phyloP scores from a whole-genome alignment of 257 asterid species.

The Penstemon newberryi region DNA sequence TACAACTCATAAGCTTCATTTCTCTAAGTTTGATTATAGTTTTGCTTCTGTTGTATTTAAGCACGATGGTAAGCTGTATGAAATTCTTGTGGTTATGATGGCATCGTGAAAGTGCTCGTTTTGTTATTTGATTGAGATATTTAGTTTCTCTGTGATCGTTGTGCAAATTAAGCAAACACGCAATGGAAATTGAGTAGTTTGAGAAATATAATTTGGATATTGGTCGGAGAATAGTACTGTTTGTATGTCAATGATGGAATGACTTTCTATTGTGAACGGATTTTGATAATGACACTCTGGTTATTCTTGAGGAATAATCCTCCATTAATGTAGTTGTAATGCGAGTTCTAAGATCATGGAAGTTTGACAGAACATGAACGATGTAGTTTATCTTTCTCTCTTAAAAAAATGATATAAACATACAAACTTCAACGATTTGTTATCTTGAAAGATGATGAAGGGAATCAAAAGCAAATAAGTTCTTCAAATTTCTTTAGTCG shows the following conservation, averaged over 20 bases:
- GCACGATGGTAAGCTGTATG: slow-evolving; percentile 1
- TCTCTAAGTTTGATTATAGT: background rate
- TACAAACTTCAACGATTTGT: background rate
- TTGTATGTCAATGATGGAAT: background rate
- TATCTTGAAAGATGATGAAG: background rate
- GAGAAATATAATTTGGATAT: background rate
- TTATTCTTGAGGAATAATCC: background rate
- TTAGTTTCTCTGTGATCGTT: background rate
- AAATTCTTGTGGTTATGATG: background rate
- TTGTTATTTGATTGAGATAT: background rate
- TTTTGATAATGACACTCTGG: background rate
- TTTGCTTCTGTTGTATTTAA: slow-evolving; percentile 2
- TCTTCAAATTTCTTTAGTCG: background rate
- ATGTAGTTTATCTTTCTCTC: background rate
- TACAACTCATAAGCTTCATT: background rate
- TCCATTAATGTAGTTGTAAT: too few species aligned
- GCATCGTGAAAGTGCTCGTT: background rate
- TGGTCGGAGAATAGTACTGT: background rate
- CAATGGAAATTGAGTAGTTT: background rate
- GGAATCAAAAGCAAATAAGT: background rate
- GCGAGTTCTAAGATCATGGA: background rate
- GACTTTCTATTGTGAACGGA: background rate
- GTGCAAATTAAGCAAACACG: background rate
- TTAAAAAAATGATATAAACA: too few species aligned
- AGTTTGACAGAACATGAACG: background rate